Evolutionary conservation across 2,329 filamentous ascomycete species (phyloP).

Genomic region (Diplodia intermedia): DNA sequence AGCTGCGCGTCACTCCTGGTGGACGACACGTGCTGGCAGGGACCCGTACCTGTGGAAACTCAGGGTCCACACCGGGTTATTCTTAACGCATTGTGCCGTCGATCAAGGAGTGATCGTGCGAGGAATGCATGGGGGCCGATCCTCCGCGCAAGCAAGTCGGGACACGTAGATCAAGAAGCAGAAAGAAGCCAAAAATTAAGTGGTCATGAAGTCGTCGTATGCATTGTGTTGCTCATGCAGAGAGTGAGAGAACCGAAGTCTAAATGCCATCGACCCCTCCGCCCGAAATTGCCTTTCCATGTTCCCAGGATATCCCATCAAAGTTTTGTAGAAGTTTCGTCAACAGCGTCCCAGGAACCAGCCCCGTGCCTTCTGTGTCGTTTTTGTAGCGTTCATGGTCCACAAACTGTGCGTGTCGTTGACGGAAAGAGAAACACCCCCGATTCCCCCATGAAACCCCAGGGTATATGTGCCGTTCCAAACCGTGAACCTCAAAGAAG

Average conservation of each 20-base stretch:
- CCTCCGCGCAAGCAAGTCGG: neutral
- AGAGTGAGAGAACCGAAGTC: slow-evolving; percentile 9
- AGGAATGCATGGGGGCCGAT: neutral
- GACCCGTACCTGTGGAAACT: neutral
- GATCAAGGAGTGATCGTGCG: neutral
- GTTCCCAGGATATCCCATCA: slow-evolving; percentile 14
- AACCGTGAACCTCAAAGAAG: neutral
- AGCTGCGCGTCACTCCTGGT: neutral
- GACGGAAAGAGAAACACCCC: neutral
- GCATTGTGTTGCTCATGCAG: slow-evolving; percentile 10
- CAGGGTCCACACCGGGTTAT: neutral
- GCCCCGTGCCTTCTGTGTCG: neutral
- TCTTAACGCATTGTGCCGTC: neutral
- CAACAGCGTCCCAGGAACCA: slow-evolving; percentile 17
- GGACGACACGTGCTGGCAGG: neutral
- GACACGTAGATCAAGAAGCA: no score
- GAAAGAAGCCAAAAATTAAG: neutral
- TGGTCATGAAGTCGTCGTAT: slow-evolving; percentile 16
- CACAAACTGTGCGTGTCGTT: slow-evolving; percentile 7
- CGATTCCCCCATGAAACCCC: neutral
- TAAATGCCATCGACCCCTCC: slow-evolving; percentile 1
- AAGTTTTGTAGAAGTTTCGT: neutral
- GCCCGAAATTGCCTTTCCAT: neutral
- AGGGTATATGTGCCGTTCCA: slow-evolving; percentile 21
- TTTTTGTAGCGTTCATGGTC: neutral